Percentiles rank a stretch among this genome's conserved stretches.
These are phyloP conservation scores for Backusella liffmaniae DNA, from an alignment of 192 early-diverging fungal species.

Conservation along the genomic window DNA sequence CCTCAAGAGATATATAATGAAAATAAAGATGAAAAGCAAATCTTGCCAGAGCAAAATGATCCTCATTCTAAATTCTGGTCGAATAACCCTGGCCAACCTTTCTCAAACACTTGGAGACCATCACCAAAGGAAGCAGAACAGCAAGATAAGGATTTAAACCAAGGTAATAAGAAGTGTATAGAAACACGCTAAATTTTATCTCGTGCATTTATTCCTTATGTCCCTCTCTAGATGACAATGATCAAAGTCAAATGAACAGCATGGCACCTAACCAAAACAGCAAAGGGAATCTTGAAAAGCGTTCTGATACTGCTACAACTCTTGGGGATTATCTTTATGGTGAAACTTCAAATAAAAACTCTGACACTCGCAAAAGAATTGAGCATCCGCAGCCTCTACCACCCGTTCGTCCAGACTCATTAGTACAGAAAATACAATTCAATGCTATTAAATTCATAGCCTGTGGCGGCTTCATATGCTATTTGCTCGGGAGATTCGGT, in stretches of 20 bases:
- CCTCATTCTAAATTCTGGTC: conserved; percentile 10
- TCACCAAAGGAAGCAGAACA: not conserved
- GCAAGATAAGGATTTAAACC: not conserved
- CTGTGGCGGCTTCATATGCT: conserved; percentile 10
- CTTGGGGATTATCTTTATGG: not conserved
- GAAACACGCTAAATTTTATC: not conserved
- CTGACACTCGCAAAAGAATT: not conserved
- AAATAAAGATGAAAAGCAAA: not conserved
- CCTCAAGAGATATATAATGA: not conserved
- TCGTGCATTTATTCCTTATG: not conserved
- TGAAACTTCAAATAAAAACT: not conserved
- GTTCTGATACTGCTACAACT: not conserved
- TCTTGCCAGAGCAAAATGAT: not conserved
- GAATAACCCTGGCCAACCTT: not conserved
- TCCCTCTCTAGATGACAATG: not conserved
- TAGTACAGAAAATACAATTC: conserved; percentile 7
- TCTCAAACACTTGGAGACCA: not conserved
- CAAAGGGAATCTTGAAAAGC: not conserved
- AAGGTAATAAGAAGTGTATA: not conserved
- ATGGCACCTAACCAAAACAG: not conserved
- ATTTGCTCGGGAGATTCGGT: conserved; percentile 16
- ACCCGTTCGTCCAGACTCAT: conserved; percentile 2
- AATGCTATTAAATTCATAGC: conserved; percentile 29
- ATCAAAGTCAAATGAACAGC: not conserved
- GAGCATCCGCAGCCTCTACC: not conserved